Conservation (phyloP, 192 early-diverging fungal genomes). For the Linnemannia zychae region DNA sequence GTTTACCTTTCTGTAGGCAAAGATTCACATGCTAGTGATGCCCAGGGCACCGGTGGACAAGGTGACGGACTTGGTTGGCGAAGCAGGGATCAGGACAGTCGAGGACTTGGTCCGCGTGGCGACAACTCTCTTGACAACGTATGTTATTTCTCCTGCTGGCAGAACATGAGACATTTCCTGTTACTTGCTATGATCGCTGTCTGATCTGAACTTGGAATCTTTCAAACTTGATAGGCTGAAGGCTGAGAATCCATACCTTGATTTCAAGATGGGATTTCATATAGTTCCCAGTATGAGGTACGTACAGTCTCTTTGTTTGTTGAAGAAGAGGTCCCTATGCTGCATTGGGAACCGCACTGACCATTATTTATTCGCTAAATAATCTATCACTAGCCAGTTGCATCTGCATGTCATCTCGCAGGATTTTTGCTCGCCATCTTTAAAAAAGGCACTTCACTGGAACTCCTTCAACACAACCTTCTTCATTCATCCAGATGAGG, state of each 20-base stretch:
- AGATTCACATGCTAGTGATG: constrained; percentile 65
- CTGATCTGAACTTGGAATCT: neutral
- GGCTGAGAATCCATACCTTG: constrained; percentile 24
- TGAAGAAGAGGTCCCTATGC: neutral
- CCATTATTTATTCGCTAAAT: neutral
- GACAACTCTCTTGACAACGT: constrained; percentile 46
- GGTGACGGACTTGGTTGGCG: constrained; percentile 40
- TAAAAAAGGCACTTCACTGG: constrained; percentile 75
- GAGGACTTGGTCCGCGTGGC: constrained; percentile 43
- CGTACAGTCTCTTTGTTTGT: neutral
- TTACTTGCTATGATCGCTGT: neutral
- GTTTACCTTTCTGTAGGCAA: constrained; percentile 12
- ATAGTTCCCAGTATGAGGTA: constrained; percentile 69
- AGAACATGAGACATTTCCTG: neutral
- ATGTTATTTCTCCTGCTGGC: neutral
- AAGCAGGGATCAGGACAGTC: constrained; percentile 49
- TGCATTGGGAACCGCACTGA: neutral
- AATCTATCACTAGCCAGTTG: constrained; percentile 58
- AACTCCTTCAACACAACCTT: constrained; percentile 74
- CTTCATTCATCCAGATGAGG: constrained; percentile 61
- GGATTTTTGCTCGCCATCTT: constrained; percentile 63
- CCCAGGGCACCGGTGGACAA: constrained; percentile 60
- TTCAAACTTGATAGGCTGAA: constrained; percentile 17
- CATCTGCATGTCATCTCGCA: constrained; percentile 76
- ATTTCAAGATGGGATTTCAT: constrained; percentile 74